Conservation (phyloP, 2,329 filamentous ascomycete species). For the Daldinia eschscholtzii region DNA sequence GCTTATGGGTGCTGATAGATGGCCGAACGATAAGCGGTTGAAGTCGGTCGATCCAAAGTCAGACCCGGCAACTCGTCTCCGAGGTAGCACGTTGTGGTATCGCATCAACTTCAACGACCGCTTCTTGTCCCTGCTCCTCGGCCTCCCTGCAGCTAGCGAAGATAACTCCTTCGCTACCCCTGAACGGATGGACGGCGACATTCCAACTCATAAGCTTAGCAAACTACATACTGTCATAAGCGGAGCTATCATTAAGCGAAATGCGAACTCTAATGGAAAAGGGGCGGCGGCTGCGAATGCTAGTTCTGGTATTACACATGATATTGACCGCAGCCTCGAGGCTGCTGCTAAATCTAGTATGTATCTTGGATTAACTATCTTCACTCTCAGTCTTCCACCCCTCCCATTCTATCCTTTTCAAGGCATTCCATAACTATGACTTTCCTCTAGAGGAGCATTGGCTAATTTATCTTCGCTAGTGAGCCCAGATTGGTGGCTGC, state of each 20-base stretch:
- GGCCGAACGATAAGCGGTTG: conserved; percentile 50
- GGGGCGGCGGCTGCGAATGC: conserved; percentile 40
- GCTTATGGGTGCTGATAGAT: conserved; percentile 62
- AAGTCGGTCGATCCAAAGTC: conserved; percentile 56
- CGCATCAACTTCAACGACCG: conserved; percentile 64
- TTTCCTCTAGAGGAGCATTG: not conserved
- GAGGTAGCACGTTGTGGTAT: conserved; percentile 60
- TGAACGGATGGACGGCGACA: conserved; percentile 49
- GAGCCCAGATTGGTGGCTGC: conserved; percentile 63
- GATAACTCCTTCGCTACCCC: conserved; percentile 57
- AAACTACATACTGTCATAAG: conserved; percentile 59
- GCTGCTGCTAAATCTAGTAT: conserved; percentile 53
- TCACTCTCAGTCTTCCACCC: not conserved
- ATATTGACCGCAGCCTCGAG: conserved; percentile 63
- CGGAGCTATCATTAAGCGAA: conserved; percentile 62
- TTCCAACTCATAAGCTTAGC: conserved; percentile 59
- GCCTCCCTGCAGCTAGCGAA: conserved; percentile 60
- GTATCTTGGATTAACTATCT: not conserved
- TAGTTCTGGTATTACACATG: conserved; percentile 57
- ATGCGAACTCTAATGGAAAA: conserved; percentile 47
- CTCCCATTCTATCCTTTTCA: not conserved
- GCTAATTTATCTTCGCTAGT: conserved; percentile 43
- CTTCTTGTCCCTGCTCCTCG: conserved; percentile 64
- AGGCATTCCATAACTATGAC: not conserved
- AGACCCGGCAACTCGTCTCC: conserved; percentile 50